Percentiles rank a stretch among this genome's conserved stretches.
These are phyloP conservation scores for Diaporthe citri DNA, from an alignment of 2,329 filamentous ascomycete genomes.

Conservation along the genomic window DNA sequence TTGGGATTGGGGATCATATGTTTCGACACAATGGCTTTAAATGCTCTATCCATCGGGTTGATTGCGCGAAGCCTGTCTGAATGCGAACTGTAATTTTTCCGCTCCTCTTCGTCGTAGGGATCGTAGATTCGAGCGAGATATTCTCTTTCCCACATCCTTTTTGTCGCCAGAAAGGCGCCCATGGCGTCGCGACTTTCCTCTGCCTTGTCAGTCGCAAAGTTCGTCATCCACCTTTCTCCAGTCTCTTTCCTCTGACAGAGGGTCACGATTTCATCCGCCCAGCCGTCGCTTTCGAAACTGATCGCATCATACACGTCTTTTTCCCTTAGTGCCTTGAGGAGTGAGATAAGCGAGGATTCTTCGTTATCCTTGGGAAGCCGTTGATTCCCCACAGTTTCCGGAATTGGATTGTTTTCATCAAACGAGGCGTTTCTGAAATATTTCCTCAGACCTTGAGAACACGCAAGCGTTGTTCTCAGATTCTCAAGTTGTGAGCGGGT, in stretches of 20 bases:
- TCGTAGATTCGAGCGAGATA: accelerated
- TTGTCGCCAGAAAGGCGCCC: not conserved
- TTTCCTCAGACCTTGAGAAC: not conserved
- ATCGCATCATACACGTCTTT: accelerated
- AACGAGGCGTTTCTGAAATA: not conserved
- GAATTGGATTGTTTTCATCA: not conserved
- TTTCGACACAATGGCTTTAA: not conserved
- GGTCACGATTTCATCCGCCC: not conserved
- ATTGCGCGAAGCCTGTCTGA: not conserved
- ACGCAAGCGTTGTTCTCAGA: not conserved
- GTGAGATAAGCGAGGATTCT: not conserved
- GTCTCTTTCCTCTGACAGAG: not conserved
- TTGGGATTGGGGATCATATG: not conserved
- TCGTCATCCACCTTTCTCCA: not conserved
- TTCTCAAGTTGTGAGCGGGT: no score
- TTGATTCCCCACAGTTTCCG: not conserved
- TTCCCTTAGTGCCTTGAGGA: not conserved
- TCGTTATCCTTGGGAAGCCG: not conserved
- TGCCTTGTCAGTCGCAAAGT: not conserved
- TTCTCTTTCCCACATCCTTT: not conserved
- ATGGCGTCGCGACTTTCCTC: not conserved
- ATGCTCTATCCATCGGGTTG: not conserved
- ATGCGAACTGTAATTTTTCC: not conserved
- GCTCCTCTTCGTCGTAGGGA: not conserved
- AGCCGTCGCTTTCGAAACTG: no score